Conservation (phyloP, 2,329 filamentous ascomycete genomes). For the Pseudogymnoascus sp. region DNA sequence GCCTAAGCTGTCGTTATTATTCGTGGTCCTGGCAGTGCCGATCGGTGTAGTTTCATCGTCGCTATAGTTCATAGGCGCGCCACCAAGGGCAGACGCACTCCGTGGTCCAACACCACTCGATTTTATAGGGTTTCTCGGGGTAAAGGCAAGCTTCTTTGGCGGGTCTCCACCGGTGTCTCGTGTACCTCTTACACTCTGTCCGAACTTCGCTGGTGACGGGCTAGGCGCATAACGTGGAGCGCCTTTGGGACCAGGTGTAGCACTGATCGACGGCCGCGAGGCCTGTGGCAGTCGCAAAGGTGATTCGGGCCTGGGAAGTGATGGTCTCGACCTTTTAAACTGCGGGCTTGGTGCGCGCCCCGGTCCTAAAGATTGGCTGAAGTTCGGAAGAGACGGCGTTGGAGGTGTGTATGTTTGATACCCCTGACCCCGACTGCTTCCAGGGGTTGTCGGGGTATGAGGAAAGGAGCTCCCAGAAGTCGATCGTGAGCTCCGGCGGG, state of each 20-base stretch:
- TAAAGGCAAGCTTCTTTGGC: conserved; percentile 41
- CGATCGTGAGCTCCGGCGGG: conserved; percentile 53
- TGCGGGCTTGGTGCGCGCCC: conserved; percentile 59
- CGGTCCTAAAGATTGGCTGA: conserved; percentile 81
- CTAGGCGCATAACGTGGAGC: conserved; percentile 53
- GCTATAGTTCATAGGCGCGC: conserved; percentile 40
- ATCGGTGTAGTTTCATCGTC: conserved; percentile 47
- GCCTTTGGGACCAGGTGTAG: conserved; percentile 39
- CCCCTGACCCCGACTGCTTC: conserved; percentile 40
- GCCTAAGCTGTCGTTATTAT: conserved; percentile 46
- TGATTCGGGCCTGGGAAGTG: conserved; percentile 81
- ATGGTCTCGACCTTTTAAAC: conserved; percentile 64
- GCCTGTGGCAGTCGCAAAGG: conserved; percentile 62
- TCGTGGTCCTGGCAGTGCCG: conserved; percentile 41
- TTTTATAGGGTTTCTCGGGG: conserved; percentile 39
- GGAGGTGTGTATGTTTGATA: conserved; percentile 55
- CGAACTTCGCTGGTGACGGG: conserved; percentile 54
- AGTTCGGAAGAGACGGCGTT: conserved; percentile 61
- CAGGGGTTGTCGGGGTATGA: conserved; percentile 60
- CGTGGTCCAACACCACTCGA: conserved; percentile 44
- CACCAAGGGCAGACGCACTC: conserved; percentile 52
- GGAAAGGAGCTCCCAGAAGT: conserved; percentile 48
- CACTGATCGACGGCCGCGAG: conserved; percentile 49
- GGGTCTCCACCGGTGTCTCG: conserved; percentile 47
- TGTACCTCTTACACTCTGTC: conserved; percentile 53